A percentile compares a stretch with the other conserved stretches of the same genome.
phyloP scores from a whole-genome alignment of 371 early-diverging fungal species.

The Mucor irregularis region DNA sequence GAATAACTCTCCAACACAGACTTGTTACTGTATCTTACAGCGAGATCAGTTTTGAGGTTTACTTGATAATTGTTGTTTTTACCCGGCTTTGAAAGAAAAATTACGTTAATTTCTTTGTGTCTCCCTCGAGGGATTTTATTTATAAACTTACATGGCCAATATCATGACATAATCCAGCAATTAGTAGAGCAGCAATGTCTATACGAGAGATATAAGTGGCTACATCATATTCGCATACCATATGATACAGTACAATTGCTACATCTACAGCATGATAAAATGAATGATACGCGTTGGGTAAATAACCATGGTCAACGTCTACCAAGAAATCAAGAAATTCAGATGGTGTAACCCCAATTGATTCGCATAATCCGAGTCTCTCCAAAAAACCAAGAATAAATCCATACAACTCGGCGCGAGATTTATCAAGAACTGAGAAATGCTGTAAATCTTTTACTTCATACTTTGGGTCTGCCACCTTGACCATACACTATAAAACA shows the following conservation, averaged over 20 bases:
- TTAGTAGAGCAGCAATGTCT: slow-evolving; percentile 73
- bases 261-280: slow-evolving; percentile 91
- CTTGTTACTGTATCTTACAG: slow-evolving; percentile 66
- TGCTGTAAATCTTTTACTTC: slow-evolving; percentile 38
- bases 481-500: slow-evolving; percentile 31
- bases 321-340: slow-evolving; percentile 79
- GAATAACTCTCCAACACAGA: slow-evolving; percentile 89
- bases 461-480: slow-evolving; percentile 31
- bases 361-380: slow-evolving; percentile 56
- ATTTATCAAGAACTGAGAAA: slow-evolving; percentile 69
- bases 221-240: slow-evolving; percentile 65
- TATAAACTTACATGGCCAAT: slow-evolving; percentile 89
- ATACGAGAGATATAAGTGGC: slow-evolving; percentile 62
- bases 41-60: slow-evolving; percentile 78
- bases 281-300: slow-evolving; percentile 84
- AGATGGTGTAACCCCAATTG: slow-evolving; percentile 59
- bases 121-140: too few species aligned
- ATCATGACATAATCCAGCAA: slow-evolving; percentile 91
- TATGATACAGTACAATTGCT: slow-evolving; percentile 74
- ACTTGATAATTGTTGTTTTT: slow-evolving; percentile 88
- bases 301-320: slow-evolving; percentile 81
- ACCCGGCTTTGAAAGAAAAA: slow-evolving; percentile 81
- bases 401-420: slow-evolving; percentile 72
- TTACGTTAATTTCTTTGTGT: too few species aligned
- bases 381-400: slow-evolving; percentile 67